phyloP scores from a whole-genome alignment of 2,329 filamentous ascomycete genomes.

The Ambrosiella cleistominuta region DNA sequence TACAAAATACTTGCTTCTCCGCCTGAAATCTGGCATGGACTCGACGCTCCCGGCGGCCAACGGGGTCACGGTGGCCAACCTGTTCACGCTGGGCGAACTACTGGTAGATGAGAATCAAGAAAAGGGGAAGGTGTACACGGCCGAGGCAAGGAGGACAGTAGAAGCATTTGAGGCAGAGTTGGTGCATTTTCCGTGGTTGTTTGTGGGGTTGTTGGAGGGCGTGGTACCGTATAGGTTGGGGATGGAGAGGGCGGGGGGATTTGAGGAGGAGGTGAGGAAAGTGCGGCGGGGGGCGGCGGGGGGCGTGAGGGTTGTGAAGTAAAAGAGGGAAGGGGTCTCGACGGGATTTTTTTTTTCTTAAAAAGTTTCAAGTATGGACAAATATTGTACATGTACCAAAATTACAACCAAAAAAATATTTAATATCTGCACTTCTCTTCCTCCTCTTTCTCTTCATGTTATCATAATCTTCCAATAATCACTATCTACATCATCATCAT shows the following conservation, averaged over 20 bases:
- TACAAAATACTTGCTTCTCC: conserved; percentile 56
- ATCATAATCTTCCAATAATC: no score
- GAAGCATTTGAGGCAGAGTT: conserved; percentile 82
- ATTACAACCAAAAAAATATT: no score
- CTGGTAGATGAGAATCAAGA: conserved; percentile 27
- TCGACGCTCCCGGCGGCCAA: conserved; percentile 81
- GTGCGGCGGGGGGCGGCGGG: conserved; percentile 1
- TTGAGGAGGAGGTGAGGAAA: conserved; percentile 1
- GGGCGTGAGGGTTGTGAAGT: conserved; percentile 5
- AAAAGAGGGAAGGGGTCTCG: background rate
- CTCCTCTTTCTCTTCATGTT: no score
- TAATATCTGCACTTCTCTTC: no score
- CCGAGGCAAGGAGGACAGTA: conserved; percentile 54
- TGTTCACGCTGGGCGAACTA: conserved; percentile 61
- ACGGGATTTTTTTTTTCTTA: no score
- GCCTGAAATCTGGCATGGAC: conserved; percentile 91
- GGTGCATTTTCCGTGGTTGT: conserved; percentile 83
- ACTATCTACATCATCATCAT: background rate
- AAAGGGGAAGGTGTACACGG: conserved; percentile 30
- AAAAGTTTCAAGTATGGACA: no score
- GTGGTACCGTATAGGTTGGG: conserved; percentile 63
- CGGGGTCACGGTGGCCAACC: conserved; percentile 66
- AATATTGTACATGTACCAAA: no score
- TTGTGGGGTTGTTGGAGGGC: conserved; percentile 58
- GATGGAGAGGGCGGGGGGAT: conserved; percentile 24